Base-by-base conservation (phyloP, 768 basidiomycete genomes). In the Russula griseocarnosa region DNA sequence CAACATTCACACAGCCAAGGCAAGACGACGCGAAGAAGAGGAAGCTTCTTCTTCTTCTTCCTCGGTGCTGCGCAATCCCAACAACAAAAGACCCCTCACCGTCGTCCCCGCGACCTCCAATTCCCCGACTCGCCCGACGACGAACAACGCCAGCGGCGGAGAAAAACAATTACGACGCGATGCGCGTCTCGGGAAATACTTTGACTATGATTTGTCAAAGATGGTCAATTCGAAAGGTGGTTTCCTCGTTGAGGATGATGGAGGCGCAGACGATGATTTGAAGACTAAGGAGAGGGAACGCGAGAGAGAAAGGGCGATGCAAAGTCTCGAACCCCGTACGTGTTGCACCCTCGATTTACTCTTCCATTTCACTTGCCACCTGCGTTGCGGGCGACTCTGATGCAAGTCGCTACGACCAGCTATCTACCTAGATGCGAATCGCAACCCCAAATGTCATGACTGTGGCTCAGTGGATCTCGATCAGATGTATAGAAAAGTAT, bases 161-260 rank as follows among this genome's bases (percentile, higher is more conserved):
- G 80, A 78, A 58, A 79, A 82, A 9, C 80, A 78, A 59, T 76
- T 93, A 60, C 83, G 84, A 70, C 84, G 88, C 8, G 90, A 94
- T 69, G 82, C 86, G 14, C 83, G 90, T 38, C 78, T 94, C 13
- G 96, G 93, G 30, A 91, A 85, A 54, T 98, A 98, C 77, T 96
- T 96, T 68, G 96, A 98, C 68, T 98, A 97, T 83, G 95, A 98
- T 74, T 75, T 98, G 16, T 90, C 90, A 14, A 98, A 97, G 79
- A 91, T 98, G 86, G 88, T 94, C 71, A 98, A 99, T 74, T 88
- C 94, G 9, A 90, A 94, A 73, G 97, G 96, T 56, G 97, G 97
- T 1, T 99, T 98, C 74, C 75, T 99, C 71, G 80, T 96, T 6
- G 92, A 96, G 67, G 94, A 96, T 50, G 86, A 84, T n/a, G 84